Evolutionary conservation across 2,329 filamentous ascomycete genomes (phyloP).

Genomic region (Aspergillus quadricinctus): DNA sequence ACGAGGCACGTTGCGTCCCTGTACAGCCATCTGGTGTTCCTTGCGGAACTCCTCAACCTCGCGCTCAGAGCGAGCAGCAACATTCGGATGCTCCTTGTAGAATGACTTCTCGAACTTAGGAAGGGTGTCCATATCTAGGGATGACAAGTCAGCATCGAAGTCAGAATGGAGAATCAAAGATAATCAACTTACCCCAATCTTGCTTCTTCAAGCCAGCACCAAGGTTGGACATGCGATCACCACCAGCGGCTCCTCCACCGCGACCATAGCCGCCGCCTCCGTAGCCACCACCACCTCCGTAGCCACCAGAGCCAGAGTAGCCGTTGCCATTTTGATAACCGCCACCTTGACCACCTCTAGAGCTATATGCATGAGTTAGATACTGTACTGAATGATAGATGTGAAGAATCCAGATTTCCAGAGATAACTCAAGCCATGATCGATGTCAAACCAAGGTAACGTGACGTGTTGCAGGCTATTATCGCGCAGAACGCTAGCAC

Average conservation of each 20-base stretch:
- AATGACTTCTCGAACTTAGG: constrained; percentile 99
- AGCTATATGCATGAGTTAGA: constrained; percentile 16
- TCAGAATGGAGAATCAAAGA: not conserved
- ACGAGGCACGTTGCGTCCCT: constrained; percentile 77
- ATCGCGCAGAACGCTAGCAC: not conserved
- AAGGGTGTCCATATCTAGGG: constrained; percentile 65
- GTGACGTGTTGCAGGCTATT: not conserved
- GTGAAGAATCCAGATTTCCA: not conserved
- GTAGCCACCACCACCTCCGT: constrained; percentile 29
- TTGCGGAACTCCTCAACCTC: constrained; percentile 88
- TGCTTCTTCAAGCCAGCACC: constrained; percentile 84
- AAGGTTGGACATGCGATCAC: constrained; percentile 91
- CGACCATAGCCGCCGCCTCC: constrained; percentile 36
- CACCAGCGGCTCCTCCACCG: constrained; percentile 60
- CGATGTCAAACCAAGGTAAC: too few species aligned
- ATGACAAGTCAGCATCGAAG: constrained; percentile 22
- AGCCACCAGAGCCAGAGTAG: constrained; percentile 28
- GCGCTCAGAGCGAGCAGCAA: constrained; percentile 65
- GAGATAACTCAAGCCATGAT: not conserved
- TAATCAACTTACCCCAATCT: constrained; percentile 67
- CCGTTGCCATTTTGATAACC: constrained; percentile 47
- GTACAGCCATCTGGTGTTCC: constrained; percentile 77
- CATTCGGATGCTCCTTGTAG: constrained; percentile 90
- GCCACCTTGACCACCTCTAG: constrained; percentile 46
- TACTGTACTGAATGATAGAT: not conserved